Evolutionary conservation across 2,329 filamentous ascomycete genomes (phyloP).

Genomic region (Diaporthe nobilis): DNA sequence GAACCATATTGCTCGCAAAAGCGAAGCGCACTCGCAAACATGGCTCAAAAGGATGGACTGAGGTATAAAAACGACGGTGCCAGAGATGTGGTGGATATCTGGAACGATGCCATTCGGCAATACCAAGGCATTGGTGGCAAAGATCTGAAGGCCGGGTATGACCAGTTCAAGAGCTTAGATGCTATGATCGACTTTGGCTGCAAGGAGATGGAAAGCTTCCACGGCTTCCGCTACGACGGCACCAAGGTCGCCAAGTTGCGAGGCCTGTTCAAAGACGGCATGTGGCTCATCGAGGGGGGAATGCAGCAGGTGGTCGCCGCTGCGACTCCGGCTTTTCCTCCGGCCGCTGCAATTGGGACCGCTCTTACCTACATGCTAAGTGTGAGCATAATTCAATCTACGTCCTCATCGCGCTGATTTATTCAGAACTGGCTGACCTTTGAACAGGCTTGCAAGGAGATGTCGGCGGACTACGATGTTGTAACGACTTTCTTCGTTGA

Average conservation of each 20-base stretch:
- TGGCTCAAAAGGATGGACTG: background rate
- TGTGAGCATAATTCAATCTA: background rate
- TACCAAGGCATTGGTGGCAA: conserved; percentile 17
- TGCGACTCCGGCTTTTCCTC: conserved; percentile 7
- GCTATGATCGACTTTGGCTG: conserved; percentile 11
- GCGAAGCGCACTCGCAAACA: background rate
- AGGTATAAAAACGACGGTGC: background rate
- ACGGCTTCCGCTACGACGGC: conserved; percentile 11
- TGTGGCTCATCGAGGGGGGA: background rate
- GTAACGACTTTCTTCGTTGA: conserved; percentile 23
- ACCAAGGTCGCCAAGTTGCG: conserved; percentile 6
- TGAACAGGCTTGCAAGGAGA: background rate
- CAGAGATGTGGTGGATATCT: conserved; percentile 7
- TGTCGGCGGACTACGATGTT: conserved; percentile 15
- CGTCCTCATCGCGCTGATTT: background rate
- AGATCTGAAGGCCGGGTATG: background rate
- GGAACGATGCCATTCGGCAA: conserved; percentile 9
- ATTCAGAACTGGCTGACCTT: background rate
- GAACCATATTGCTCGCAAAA: background rate
- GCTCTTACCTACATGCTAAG: conserved; percentile 1
- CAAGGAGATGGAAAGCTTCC: conserved; percentile 19
- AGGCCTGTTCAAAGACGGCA: conserved; percentile 11
- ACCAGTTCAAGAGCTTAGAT: background rate
- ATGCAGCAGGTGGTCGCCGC: conserved; percentile 17
- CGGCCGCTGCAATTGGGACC: conserved; percentile 7